These are phyloP conservation scores for Ramularia collo-cygni DNA, from an alignment of 2,329 filamentous ascomycete genomes.

Conservation along the genomic window DNA sequence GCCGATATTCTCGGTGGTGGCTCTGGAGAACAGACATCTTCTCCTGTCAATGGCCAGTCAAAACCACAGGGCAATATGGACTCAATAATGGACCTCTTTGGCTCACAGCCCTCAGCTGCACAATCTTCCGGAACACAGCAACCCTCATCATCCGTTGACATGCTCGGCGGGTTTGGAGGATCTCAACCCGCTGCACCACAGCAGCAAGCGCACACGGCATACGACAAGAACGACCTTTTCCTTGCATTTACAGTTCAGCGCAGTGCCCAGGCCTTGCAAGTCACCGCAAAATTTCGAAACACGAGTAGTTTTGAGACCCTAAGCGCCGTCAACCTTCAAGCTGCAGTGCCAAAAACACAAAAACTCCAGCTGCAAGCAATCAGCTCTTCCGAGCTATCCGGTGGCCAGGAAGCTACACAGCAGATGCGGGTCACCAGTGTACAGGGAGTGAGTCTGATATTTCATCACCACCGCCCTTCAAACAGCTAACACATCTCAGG, in stretches of 20 bases:
- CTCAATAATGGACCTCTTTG: conserved; percentile 88
- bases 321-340: conserved; percentile 75
- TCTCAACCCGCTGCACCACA: conserved; percentile 42
- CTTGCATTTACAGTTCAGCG: conserved; percentile 80
- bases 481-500: conserved; percentile 43
- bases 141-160: conserved; percentile 32
- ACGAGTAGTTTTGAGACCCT: conserved; percentile 51
- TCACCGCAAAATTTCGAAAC: conserved; percentile 79
- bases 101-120: conserved; percentile 31
- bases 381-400: conserved; percentile 67
- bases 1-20: conserved; percentile 83
- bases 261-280: conserved; percentile 71
- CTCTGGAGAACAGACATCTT: conserved; percentile 33
- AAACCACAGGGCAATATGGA: conserved; percentile 33
- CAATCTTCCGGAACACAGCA: conserved; percentile 32
- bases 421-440: conserved; percentile 80
- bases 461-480: not conserved
- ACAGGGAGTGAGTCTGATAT: conserved; percentile 76
- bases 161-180: conserved; percentile 40
- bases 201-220: conserved; percentile 58
- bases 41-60: conserved; percentile 34
- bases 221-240: conserved; percentile 76
- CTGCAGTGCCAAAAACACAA: conserved; percentile 92
- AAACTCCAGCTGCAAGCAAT: conserved; percentile 89
- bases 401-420: conserved; percentile 79